phyloP scores from a whole-genome alignment of 202 grass and related monocot species.

The Eragrostis tef region DNA sequence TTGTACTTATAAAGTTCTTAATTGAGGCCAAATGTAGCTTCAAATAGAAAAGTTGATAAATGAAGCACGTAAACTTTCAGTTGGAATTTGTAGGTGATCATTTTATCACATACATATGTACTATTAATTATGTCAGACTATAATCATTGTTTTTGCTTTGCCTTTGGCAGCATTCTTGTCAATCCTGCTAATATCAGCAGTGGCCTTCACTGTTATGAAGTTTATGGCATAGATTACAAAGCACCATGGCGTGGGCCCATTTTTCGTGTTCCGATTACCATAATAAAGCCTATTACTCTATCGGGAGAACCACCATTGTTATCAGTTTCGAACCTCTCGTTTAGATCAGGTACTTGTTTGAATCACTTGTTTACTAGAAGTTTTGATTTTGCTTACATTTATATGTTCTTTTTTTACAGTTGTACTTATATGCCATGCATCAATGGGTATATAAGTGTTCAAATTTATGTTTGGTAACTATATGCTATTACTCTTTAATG shows the following conservation, averaged over 20 bases:
- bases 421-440: conserved; percentile 27
- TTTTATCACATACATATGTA: conserved; percentile 26
- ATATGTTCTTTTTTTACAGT: conserved; percentile 18
- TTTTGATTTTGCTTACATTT: conserved; percentile 39
- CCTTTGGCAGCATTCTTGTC: conserved; percentile 80
- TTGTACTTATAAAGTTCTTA: conserved; percentile 26
- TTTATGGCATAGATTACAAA: conserved; percentile 92
- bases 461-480: conserved; percentile 14
- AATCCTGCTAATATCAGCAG: conserved; percentile 75
- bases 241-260: conserved; percentile 96
- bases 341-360: conserved; percentile 68
- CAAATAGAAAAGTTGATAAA: conserved; percentile 4
- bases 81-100: conserved; percentile 24
- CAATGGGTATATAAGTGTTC: not conserved
- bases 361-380: conserved; percentile 31
- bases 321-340: conserved; percentile 71
- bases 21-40: conserved; percentile 29
- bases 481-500: not conserved
- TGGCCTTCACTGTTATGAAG: conserved; percentile 91
- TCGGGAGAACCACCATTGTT: conserved; percentile 65
- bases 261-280: conserved; percentile 91
- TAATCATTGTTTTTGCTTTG: conserved; percentile 44
- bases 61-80: conserved; percentile 15
- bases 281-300: conserved; percentile 82
- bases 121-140: conserved; percentile 17